A percentile compares a stretch with the other conserved stretches of the same genome.
Conservation (phyloP, 139 green algal species). For the Chlamydomonas sp. region DNA sequence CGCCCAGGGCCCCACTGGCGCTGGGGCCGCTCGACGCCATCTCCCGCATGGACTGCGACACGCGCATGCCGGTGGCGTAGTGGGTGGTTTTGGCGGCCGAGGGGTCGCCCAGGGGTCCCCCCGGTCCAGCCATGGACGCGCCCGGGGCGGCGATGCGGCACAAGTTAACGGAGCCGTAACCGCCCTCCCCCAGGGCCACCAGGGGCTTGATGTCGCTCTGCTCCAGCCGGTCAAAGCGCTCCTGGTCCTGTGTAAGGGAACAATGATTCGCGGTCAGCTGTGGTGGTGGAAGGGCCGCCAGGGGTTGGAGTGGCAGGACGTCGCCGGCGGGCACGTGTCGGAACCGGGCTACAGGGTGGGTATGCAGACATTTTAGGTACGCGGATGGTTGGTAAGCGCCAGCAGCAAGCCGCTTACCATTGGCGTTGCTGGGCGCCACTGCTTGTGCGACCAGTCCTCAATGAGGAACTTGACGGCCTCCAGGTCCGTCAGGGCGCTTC, state of each 20-base stretch:
- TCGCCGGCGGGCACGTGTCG: too few relatives aligned
- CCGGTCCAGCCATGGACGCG: background rate
- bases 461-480: slow-evolving; percentile 35
- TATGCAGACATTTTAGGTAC: too few relatives aligned
- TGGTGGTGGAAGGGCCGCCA: background rate
- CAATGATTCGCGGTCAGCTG: background rate
- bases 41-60: too few relatives aligned
- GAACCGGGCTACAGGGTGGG: too few relatives aligned
- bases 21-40: too few relatives aligned
- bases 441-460: slow-evolving; percentile 33
- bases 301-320: too few relatives aligned
- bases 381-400: too few relatives aligned
- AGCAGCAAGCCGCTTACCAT: background rate
- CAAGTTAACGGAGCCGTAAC: slow-evolving; percentile 30
- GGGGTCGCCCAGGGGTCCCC: background rate
- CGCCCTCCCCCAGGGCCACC: slow-evolving; percentile 27
- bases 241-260: slow-evolving; percentile 17
- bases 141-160: background rate
- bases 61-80: too few relatives aligned
- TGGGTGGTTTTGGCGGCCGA: too few relatives aligned
- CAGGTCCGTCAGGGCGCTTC: slow-evolving; percentile 24
- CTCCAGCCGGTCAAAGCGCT: slow-evolving; percentile 24
- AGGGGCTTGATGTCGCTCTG: slow-evolving; percentile 22
- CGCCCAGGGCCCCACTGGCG: too few relatives aligned
- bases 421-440: slow-evolving; percentile 23